Evolutionary conservation across 495 filamentous ascomycete genomes (phyloP).

Genomic region (Neurospora sp.): DNA sequence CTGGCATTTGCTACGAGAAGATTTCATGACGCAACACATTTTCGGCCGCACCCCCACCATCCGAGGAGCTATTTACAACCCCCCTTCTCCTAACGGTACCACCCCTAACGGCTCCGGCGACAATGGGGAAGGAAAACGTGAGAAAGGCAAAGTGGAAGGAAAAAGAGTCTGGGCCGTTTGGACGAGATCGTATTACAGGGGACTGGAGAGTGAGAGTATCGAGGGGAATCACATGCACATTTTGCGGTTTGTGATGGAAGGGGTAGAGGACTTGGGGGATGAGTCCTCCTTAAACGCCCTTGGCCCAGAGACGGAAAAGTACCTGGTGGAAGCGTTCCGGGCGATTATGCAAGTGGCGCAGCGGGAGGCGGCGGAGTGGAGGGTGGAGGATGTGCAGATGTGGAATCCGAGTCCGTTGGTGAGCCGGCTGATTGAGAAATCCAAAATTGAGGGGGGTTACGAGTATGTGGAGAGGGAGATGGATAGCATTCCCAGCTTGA

Average conservation of each 20-base stretch:
- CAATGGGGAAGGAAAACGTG: too few species aligned
- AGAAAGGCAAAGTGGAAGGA: too few species aligned
- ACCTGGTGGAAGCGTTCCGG: slow-evolving; percentile 49
- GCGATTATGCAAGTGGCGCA: slow-evolving; percentile 34
- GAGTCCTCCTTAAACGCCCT: not conserved
- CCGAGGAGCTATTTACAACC: slow-evolving; percentile 72
- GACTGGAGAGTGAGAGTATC: slow-evolving; percentile 21
- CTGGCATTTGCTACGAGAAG: slow-evolving; percentile 85
- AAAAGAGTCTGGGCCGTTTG: slow-evolving; percentile 68
- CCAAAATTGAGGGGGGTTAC: slow-evolving; percentile 23
- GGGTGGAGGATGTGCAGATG: slow-evolving; percentile 33
- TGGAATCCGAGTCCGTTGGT: slow-evolving; percentile 40
- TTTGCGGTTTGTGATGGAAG: slow-evolving; percentile 60
- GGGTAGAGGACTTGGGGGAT: not conserved
- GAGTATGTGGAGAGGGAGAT: slow-evolving; percentile 34
- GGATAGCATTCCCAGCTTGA: slow-evolving; percentile 44
- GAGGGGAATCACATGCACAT: slow-evolving; percentile 66
- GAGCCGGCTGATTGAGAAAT: slow-evolving; percentile 27
- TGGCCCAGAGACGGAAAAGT: slow-evolving; percentile 16
- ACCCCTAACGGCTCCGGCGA: too few species aligned
- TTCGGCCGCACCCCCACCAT: slow-evolving; percentile 43
- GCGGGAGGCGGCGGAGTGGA: slow-evolving; percentile 33
- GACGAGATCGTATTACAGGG: slow-evolving; percentile 59
- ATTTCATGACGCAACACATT: slow-evolving; percentile 57
- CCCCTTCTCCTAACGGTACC: too few species aligned